Conservation (phyloP, 192 early-diverging fungal species). For the Coemansia sp. region DNA sequence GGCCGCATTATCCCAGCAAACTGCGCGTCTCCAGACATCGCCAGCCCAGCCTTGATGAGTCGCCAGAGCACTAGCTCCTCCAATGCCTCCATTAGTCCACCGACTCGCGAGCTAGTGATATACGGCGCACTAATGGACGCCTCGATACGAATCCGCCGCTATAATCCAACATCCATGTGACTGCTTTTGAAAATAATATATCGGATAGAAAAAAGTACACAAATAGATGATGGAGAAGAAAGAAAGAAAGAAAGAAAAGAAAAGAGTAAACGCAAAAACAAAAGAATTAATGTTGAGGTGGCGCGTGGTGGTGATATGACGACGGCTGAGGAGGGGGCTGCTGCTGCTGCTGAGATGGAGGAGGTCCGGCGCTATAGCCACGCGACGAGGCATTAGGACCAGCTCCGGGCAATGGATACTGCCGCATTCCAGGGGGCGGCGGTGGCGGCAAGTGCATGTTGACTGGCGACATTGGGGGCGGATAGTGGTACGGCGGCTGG, state of each 20-base stretch:
- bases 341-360: constrained; percentile 1
- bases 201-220: background rate
- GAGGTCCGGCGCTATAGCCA: constrained; percentile 2
- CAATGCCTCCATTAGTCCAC: background rate
- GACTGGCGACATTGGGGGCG: constrained; percentile 9
- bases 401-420: background rate
- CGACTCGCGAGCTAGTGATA: constrained; percentile 21
- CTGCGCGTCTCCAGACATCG: background rate
- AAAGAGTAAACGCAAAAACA: background rate
- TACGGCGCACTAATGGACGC: constrained; percentile 38
- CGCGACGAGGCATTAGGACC: background rate
- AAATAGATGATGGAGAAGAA: background rate
- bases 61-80: background rate
- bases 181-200: background rate
- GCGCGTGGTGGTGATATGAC: constrained; percentile 3
- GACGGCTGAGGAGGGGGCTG: background rate
- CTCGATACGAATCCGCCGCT: constrained; percentile 36
- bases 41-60: background rate
- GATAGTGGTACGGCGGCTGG: constrained; percentile 12
- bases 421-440: background rate
- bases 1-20: constrained; percentile 31
- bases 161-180: background rate
- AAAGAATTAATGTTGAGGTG: constrained; percentile 8
- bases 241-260: too few relatives aligned
- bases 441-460: background rate